Evolutionary conservation across 139 green algal genomes (phyloP).

Genomic region (Diplosphaera chodatii): DNA sequence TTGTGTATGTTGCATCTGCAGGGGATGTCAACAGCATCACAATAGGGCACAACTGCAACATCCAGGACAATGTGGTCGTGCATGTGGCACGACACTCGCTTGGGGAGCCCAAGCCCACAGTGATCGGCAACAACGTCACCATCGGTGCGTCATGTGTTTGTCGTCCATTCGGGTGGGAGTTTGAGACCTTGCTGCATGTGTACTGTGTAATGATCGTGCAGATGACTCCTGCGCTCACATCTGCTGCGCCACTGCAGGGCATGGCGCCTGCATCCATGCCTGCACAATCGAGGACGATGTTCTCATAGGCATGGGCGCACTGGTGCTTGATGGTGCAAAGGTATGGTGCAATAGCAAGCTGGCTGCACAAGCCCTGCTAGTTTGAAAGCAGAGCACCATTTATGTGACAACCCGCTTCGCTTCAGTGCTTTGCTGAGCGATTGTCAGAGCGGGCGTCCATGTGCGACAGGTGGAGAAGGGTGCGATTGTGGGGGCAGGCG

Average conservation of each 20-base stretch:
- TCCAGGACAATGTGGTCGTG: slow-evolving; percentile 85
- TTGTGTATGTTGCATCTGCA: too few relatives aligned
- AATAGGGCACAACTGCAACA: slow-evolving; percentile 78
- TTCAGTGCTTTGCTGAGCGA: too few relatives aligned
- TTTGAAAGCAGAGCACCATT: too few relatives aligned
- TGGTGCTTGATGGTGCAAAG: slow-evolving; percentile 67
- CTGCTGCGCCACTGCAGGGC: slow-evolving; percentile 3
- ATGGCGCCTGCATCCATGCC: slow-evolving; percentile 75
- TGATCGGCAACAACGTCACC: slow-evolving; percentile 68
- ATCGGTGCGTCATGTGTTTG: slow-evolving; percentile 55
- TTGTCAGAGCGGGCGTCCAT: too few relatives aligned
- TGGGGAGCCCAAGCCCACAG: slow-evolving; percentile 40
- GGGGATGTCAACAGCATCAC: slow-evolving; percentile 87
- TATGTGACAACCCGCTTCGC: too few relatives aligned
- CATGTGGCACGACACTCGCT: slow-evolving; percentile 80
- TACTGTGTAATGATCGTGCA: too few relatives aligned
- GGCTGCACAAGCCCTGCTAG: too few relatives aligned
- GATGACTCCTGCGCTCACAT: too few relatives aligned
- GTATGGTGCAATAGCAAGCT: too few relatives aligned
- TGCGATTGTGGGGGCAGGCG: slow-evolving; percentile 83
- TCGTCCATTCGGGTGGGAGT: too few relatives aligned
- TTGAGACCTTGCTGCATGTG: too few relatives aligned
- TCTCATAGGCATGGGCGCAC: slow-evolving; percentile 93
- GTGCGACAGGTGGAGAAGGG: slow-evolving; percentile 61
- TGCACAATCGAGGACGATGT: slow-evolving; percentile 80